Conservation (phyloP, 352 stramenopile genomes). For the Globisporangium barbulae region DNA sequence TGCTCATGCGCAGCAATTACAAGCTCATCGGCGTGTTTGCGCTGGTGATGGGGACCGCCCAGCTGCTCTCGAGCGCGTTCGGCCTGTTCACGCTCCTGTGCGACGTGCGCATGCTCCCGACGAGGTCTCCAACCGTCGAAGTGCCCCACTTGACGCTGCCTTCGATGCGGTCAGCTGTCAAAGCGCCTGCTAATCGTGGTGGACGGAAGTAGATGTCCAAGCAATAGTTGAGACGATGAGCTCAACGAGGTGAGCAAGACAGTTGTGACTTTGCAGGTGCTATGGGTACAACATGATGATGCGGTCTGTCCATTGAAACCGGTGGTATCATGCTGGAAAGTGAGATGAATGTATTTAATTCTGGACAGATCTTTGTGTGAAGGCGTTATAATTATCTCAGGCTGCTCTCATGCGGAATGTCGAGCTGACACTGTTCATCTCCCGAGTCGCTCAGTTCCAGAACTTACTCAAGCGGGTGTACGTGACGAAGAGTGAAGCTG, state of each 20-base stretch:
- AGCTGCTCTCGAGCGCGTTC: slow-evolving; percentile 46
- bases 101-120: slow-evolving; percentile 44
- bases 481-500: background rate
- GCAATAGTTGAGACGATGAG: background rate
- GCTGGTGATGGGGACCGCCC: slow-evolving; percentile 34
- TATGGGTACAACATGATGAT: background rate
- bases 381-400: background rate
- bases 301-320: background rate
- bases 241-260: background rate
- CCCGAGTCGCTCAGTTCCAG: background rate
- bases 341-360: background rate
- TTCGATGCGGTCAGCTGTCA: slow-evolving; percentile 11
- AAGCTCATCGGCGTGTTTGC: slow-evolving; percentile 40
- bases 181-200: background rate
- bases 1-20: slow-evolving; percentile 44
- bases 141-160: slow-evolving; percentile 30
- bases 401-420: background rate
- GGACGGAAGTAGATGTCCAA: background rate
- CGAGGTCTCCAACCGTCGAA: slow-evolving; percentile 33
- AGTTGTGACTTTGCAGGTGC: background rate
- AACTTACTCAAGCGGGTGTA: background rate
- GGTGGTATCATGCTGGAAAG: background rate
- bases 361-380: too few species aligned
- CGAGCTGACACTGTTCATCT: background rate
- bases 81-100: slow-evolving; percentile 58